A percentile compares a stretch with the other conserved stretches of the same genome.
Conservation (phyloP, 257 asterid species). For the Leonotis leonurus region DNA sequence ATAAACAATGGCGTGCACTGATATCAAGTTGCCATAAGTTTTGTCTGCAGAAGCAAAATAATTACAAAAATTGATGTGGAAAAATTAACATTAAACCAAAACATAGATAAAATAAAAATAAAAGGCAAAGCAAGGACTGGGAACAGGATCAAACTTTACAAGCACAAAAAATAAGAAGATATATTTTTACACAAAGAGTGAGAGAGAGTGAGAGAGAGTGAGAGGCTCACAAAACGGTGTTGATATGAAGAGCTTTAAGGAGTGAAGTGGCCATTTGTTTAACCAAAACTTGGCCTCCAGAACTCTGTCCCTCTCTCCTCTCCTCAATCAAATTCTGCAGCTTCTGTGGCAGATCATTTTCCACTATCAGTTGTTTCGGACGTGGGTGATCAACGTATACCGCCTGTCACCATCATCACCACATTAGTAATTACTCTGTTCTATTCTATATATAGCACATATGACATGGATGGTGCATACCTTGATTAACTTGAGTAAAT, state of each 20-base stretch:
- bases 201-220: no score
- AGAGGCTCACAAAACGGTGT: constrained; percentile 90
- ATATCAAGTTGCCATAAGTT: not conserved
- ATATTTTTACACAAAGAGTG: no score
- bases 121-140: not conserved
- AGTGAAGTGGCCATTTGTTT: constrained; percentile 98
- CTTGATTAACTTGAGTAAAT: constrained; percentile 86
- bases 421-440: not conserved
- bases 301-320: constrained; percentile 92
- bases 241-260: constrained; percentile 94
- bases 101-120: not conserved
- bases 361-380: constrained; percentile 95
- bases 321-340: constrained; percentile 91
- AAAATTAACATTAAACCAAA: not conserved
- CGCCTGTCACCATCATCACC: constrained; percentile 46
- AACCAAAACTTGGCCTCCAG: constrained; percentile 96
- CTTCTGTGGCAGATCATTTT: constrained; percentile 84
- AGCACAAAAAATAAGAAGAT: not conserved
- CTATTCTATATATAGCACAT: not conserved
- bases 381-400: constrained; percentile 97
- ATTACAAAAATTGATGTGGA: not conserved
- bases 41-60: not conserved
- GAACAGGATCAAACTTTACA: constrained; percentile 7
- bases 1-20: not conserved
- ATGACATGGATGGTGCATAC: constrained; percentile 28